Evolutionary conservation across 164 flowering plant genomes (phyloP), one percentile per base, ranked within the genome.

Genomic region (Magnolia changhungtana): DNA sequence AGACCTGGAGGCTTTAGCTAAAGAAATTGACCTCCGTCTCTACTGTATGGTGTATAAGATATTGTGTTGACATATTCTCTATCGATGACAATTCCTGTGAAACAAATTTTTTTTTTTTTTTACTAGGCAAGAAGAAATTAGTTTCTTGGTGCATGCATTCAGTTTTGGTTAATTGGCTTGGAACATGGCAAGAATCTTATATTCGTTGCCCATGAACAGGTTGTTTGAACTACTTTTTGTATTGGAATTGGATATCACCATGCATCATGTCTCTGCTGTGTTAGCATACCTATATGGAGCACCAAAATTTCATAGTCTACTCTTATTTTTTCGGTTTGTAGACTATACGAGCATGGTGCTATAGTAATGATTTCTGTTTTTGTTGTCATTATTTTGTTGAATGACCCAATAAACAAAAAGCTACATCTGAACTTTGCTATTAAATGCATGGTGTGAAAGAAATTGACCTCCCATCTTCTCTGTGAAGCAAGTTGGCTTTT

Each of bases 281-380:
- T 21, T 7, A 19, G 13, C 4, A 1, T 55, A 18, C 24, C 13
- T 45, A 0, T 49, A 45, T 51, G 45, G n/a, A 49, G 72, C 69
- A 74, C 77, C 77, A 69, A 67, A 37, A 67, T 49, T 76, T 73
- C 73, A 29, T 75, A 74, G 49, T 74, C 63, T 74, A 29, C 58
- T 63, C 66, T 72, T 31, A 14, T 63, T 24, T 9, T 2, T 67
- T 70, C 45, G 61, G 63, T 79, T 71, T 59, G 37, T 70, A 63
- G 69, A 61, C 76, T 73, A 75, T 66, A 75, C 59, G 72, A 79
- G 81, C 72, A 65, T 75, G 81, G 75, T 79, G 81, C 78, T 65
- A 74, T 8, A 71, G 64, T 50, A 64, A 71, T 24, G 24, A 7
- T 58, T 23, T 20, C 45, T 49, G 19, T 18, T 7, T 20, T 37